Base-by-base conservation (phyloP, 805 yeast species). In the Starmerella geochares region DNA sequence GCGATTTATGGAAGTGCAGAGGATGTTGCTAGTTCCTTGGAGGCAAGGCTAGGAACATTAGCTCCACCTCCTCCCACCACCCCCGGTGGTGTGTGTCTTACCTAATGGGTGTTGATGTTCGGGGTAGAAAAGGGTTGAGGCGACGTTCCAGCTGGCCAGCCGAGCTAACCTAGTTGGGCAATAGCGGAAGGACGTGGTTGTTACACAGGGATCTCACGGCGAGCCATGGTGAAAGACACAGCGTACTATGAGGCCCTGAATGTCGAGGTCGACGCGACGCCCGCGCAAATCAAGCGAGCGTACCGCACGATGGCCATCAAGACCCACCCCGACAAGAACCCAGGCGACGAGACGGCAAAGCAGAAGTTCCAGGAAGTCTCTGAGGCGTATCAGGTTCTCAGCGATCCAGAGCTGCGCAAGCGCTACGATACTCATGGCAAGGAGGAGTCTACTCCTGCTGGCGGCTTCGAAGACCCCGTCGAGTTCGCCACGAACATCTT, bases 271-370 rank as follows among this genome's bases (percentile, higher is more conserved):
- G 76, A 76, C 11, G 96, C 96, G 17, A 74, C 83, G 0, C 80
- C 80, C 4, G 71, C 77, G 10, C 95, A 92, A 56, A 85, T 92
- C 66, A 92, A 92, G 67, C 86, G 86, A 65, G 95, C 96, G 0
- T 92, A 92, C 67, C 75, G 98, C 54, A 84, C 83, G 64, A 79
- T 80, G 65, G 97, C 97, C 7, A 83, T 90, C 66, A 73, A 72
- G 51, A 83, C 85, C 46, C 98, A 90, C 65, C 98, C 98, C 1
- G 98, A 92, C 65, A 92, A 92, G 70, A 86, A 90, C 62, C 95
- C 94, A n/a, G 80, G 83, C 60, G 94, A 92, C 64, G 94, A 92
- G 36, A 76, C 77, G 11, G 98, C 98, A 14, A 86, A 90, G 13
- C 78, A 76, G 46, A 80, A 82, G 60, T 92, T 92, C 67, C 96